A percentile compares a stretch with the other conserved stretches of the same genome.
phyloP scores from a whole-genome alignment of 192 early-diverging fungal species.

The Coemansia sp. region DNA sequence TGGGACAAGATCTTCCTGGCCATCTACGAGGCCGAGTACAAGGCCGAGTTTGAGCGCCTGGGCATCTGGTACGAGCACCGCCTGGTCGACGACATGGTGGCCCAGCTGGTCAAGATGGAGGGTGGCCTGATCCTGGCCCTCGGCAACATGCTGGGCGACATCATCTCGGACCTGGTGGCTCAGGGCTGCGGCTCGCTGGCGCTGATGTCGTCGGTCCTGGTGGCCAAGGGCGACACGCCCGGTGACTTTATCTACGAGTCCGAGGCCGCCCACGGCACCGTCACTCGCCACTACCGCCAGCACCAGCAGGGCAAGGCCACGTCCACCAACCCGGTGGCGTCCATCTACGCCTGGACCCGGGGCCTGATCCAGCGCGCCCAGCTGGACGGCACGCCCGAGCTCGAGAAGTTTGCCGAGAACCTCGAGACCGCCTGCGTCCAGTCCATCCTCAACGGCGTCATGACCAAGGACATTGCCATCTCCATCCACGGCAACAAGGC shows the following conservation, averaged over 20 bases:
- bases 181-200: constrained; percentile 93
- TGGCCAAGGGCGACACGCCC: constrained; percentile 88
- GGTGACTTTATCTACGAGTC: constrained; percentile 68
- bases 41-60: constrained; percentile 68
- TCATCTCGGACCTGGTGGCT: constrained; percentile 94
- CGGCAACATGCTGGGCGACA: constrained; percentile 96
- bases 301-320: constrained; percentile 95
- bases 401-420: constrained; percentile 66
- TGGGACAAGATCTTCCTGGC: constrained; percentile 97
- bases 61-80: constrained; percentile 98
- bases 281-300: constrained; percentile 90
- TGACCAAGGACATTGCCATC: constrained; percentile 98
- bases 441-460: constrained; percentile 74
- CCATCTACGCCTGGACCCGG: constrained; percentile 93
- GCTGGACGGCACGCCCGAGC: constrained; percentile 75
- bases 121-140: constrained; percentile 92
- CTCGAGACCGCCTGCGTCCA: constrained; percentile 87
- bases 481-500: constrained; percentile 83
- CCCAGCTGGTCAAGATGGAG: constrained; percentile 90
- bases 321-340: constrained; percentile 94
- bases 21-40: constrained; percentile 84
- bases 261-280: constrained; percentile 97
- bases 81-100: constrained; percentile 98
- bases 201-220: constrained; percentile 94
- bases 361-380: constrained; percentile 92